Evolutionary conservation across 805 yeast species (phyloP).

Genomic region (Zygoascus tannicola): DNA sequence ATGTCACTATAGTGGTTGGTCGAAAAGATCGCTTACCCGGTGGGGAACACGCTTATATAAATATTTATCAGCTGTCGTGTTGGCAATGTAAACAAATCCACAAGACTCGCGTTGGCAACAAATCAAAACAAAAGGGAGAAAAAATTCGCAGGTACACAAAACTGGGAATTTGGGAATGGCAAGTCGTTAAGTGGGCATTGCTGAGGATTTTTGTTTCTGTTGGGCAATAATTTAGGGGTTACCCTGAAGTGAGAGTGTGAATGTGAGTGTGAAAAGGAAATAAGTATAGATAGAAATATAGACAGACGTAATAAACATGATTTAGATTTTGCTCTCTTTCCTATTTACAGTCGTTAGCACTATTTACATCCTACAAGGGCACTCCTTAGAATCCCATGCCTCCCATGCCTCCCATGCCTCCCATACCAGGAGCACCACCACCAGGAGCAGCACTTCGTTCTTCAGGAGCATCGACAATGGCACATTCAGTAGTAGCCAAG

Average conservation of each 20-base stretch:
- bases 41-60: not conserved
- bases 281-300: not conserved
- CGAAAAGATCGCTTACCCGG: not conserved
- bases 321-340: too few relatives aligned
- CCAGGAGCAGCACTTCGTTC: slow-evolving; percentile 56
- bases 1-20: not conserved
- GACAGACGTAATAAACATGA: not conserved
- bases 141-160: too few relatives aligned
- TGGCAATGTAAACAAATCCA: not conserved
- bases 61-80: not conserved
- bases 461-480: slow-evolving; percentile 87
- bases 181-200: too few relatives aligned
- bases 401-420: slow-evolving; percentile 42
- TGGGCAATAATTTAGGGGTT: too few relatives aligned
- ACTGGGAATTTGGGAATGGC: too few relatives aligned
- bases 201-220: too few relatives aligned
- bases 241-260: too few relatives aligned
- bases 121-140: too few relatives aligned
- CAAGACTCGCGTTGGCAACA: too few relatives aligned
- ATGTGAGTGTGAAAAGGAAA: too few relatives aligned
- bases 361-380: not conserved
- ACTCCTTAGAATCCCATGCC: slow-evolving; percentile 15
- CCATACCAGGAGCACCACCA: slow-evolving; percentile 55
- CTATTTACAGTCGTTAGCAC: not conserved
- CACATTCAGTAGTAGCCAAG: slow-evolving; percentile 97